Evolutionary conservation across 495 filamentous ascomycete genomes (phyloP).

Genomic region (Xylona heveae): DNA sequence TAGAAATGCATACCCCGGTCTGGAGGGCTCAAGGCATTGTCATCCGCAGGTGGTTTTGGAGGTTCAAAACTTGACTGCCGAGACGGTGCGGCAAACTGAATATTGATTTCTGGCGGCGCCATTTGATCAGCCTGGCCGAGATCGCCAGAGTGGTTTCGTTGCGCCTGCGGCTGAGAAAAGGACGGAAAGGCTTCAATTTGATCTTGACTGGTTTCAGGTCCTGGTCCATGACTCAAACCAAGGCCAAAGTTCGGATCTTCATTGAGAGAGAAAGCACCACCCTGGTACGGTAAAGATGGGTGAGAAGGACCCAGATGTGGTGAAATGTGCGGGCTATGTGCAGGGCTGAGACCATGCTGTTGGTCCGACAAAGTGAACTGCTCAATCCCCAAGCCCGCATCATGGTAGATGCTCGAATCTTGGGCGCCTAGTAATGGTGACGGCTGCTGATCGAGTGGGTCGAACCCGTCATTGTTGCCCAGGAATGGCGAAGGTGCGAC

Average conservation of each 20-base stretch:
- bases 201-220: too few species aligned
- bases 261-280: slow-evolving; percentile 26
- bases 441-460: slow-evolving; percentile 43
- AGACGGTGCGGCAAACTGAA: slow-evolving; percentile 68
- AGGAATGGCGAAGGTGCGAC: slow-evolving; percentile 63
- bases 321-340: slow-evolving; percentile 68
- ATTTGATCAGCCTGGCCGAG: slow-evolving; percentile 53
- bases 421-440: slow-evolving; percentile 66
- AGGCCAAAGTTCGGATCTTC: slow-evolving; percentile 21
- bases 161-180: slow-evolving; percentile 35
- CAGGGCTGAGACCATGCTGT: slow-evolving; percentile 46
- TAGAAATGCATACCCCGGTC: slow-evolving; percentile 48
- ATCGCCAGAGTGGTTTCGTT: slow-evolving; percentile 22
- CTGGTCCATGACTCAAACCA: slow-evolving; percentile 21
- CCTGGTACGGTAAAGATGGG: slow-evolving; percentile 26
- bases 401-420: slow-evolving; percentile 51
- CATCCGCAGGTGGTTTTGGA: slow-evolving; percentile 36
- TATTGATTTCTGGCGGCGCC: slow-evolving; percentile 75
- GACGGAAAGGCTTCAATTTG: too few species aligned
- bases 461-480: slow-evolving; percentile 58
- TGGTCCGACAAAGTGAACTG: slow-evolving; percentile 68
- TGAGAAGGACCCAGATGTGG: slow-evolving; percentile 65
- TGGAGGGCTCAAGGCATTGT: slow-evolving; percentile 68
- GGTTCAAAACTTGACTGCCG: slow-evolving; percentile 49
- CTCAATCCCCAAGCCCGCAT: slow-evolving; percentile 53